A percentile compares a stretch with the other conserved stretches of the same genome.
phyloP scores from a whole-genome alignment of 2,329 filamentous ascomycete species.

The Cytospora schulzeri region DNA sequence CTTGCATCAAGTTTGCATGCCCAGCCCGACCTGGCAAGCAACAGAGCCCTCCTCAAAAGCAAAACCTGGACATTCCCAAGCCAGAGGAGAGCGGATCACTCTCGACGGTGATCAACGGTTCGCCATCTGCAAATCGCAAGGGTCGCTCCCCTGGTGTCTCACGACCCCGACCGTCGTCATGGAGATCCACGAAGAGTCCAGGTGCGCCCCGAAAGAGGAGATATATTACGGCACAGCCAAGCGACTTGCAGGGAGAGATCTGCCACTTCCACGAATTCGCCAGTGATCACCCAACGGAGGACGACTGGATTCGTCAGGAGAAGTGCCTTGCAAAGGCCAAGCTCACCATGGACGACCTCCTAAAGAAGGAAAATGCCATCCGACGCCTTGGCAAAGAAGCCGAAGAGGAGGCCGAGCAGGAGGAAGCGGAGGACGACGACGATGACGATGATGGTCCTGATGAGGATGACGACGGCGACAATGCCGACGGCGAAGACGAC shows the following conservation, averaged over 20 bases:
- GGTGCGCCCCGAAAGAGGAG: constrained; percentile 44
- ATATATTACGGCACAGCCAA: constrained; percentile 54
- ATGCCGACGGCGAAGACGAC: constrained; percentile 51
- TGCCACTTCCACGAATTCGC: constrained; percentile 89
- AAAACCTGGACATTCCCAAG: constrained; percentile 8
- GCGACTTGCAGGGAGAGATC: constrained; percentile 55
- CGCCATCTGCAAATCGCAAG: constrained; percentile 34
- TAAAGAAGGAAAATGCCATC: constrained; percentile 87
- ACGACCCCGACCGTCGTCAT: constrained; percentile 35
- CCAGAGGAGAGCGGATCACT: constrained; percentile 23
- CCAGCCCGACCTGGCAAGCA: constrained; percentile 53
- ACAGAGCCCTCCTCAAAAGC: constrained; percentile 17
- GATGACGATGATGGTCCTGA: constrained; percentile 40
- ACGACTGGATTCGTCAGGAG: constrained; percentile 85
- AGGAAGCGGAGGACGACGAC: constrained; percentile 65
- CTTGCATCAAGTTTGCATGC: constrained; percentile 77
- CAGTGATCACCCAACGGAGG: constrained; percentile 76
- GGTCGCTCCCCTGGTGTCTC: constrained; percentile 33
- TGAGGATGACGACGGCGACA: constrained; percentile 49
- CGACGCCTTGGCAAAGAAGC: constrained; percentile 84
- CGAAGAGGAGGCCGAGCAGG: constrained; percentile 81
- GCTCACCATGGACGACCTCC: constrained; percentile 85
- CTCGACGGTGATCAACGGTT: constrained; percentile 24
- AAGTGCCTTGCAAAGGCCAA: constrained; percentile 64
- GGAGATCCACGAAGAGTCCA: constrained; percentile 43